These are phyloP conservation scores for Solanum corneliomulleri DNA, from an alignment of 257 asterid species.

Conservation along the genomic window DNA sequence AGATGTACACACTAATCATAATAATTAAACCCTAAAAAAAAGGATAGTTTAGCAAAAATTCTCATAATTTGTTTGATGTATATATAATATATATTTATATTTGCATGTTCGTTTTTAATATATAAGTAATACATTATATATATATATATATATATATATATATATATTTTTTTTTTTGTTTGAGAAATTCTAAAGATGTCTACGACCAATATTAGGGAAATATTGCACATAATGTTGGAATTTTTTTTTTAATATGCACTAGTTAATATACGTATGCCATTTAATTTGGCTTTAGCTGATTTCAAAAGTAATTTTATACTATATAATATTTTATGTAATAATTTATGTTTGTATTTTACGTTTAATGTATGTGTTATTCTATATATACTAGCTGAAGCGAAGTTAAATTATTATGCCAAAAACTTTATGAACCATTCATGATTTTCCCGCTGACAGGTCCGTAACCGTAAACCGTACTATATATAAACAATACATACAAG, in stretches of 20 bases:
- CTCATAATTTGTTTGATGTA: background rate
- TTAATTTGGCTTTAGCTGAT: too few relatives aligned
- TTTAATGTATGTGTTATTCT: too few relatives aligned
- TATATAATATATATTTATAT: too few relatives aligned
- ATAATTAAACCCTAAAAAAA: background rate
- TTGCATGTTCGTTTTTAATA: too few relatives aligned
- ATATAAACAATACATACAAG: background rate
- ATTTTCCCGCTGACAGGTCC: background rate
- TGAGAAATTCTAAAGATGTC: too few relatives aligned
- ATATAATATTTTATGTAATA: too few relatives aligned
- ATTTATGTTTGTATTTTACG: accelerated
- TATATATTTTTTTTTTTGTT: too few relatives aligned
- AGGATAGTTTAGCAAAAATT: background rate
- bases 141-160: too few relatives aligned
- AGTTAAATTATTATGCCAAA: too few relatives aligned
- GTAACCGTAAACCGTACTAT: background rate
- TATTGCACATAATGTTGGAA: background rate
- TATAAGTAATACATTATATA: too few relatives aligned
- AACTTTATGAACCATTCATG: background rate
- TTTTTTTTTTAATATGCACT: background rate
- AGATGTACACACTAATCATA: background rate
- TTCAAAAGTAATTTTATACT: too few relatives aligned
- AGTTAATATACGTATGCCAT: too few relatives aligned
- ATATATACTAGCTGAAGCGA: accelerated
- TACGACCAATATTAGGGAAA: background rate